Evolutionary conservation across 306 rosid species (phyloP), one percentile per base, ranked within the genome.

Genomic region (Prosopis cineraria): DNA sequence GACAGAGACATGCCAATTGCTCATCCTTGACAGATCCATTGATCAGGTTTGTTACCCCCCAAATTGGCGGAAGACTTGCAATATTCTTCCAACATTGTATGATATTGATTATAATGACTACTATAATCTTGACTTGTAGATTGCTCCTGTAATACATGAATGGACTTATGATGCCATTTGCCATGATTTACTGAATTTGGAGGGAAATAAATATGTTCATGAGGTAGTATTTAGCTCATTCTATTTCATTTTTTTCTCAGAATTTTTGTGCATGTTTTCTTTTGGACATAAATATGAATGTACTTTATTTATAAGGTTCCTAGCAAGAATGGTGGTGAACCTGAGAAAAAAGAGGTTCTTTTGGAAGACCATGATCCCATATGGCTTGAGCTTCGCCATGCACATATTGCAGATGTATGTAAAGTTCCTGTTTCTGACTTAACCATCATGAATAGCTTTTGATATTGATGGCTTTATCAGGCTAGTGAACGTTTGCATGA

Each of bases 111-210:
- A 78, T 74, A 72, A 65, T 83, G 84, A 65, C 72, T 77, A 56
- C 81, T 45, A 41, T 78, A 29, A 69, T 87, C 69, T 90, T 70
- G 73, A 80, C 78, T 58, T 91, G 76, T 84, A 94, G 98, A 92
- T 94, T 84, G 96, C 98, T 80, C 97, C 98, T 72, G 63, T 92
- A 43, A 94, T 94, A 78, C 98, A 94, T 67, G 97, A 94, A 79
- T 94, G 98, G 98, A 92, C 96, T 10, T 94, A 92, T 77, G 98
- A 94, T 80, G 97, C 98, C 69, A 92, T 94, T 91, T 94, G 96
- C 82, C 98, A 73, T 83, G 98, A 94, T 87, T 87, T 94, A 73
- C 87, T 92, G 79, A 88, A 86, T 79, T 81, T 94, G 91, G 96
- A 92, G 68, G 96, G 98, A 72, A 92, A 92, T 80, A 94, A 92